Evolutionary conservation across 129 eudicot species (phyloP), one percentile per base, ranked within the genome.

Genomic region (Artemisia annua): DNA sequence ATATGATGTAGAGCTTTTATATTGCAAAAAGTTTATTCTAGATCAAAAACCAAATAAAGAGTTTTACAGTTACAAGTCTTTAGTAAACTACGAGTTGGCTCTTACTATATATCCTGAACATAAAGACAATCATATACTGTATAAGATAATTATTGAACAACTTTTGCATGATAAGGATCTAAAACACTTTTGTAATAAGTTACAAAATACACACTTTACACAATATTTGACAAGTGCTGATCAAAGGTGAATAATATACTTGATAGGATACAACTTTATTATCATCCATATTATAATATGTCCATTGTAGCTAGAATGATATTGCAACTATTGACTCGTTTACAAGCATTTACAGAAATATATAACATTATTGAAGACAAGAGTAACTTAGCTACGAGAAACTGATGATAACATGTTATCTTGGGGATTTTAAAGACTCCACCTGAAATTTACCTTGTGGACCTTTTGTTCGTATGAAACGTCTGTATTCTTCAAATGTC

Each of bases 401-500:
- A 46, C 14, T 18, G n/a, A 57, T 49, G 63, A 73, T 48, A 3
- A 28, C 12, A 39, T 19, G 43, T 80, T 57, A 83, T 75, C 67
- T 75, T 13, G 84, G 76, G 53, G 88, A 82, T 49, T 76, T 71
- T 39, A 77, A 78, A 8, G 96, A 89, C 44, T 92, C 91, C 51
- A 85, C 88, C 67, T 89, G 97, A 11, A 87, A 83, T 83, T 92
- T 92, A 4, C 97, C 97, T 44, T 74, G 81, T 9, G 97, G 97
- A 52, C 97, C 97, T 61, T 78, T 89, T 11, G 82, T 67, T 61
- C 97, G 88, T 44, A 92, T 92, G 83, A 66, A 85, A 24, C 80
- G 89, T 39, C 97, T 80, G 67, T 92, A 92, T 30, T 92, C 88
- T 63, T 89, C 88, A 30, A 89, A 92, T 18, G 91, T 92, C 97